These are phyloP conservation scores for Tephrocybe sp. DNA, from an alignment of 768 basidiomycete genomes.

Conservation along the genomic window DNA sequence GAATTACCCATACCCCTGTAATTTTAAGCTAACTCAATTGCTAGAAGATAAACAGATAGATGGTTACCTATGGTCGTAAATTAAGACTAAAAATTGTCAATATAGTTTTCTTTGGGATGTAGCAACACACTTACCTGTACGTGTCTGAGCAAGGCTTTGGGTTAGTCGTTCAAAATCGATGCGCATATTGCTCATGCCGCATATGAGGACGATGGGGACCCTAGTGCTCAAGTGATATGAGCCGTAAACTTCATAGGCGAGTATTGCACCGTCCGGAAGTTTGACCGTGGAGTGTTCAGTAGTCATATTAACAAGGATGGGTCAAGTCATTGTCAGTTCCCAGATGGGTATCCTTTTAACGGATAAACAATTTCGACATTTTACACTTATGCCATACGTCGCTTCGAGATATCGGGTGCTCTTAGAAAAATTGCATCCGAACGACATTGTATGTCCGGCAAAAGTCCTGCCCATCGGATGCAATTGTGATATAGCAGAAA, in stretches of 20 bases:
- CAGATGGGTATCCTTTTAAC: slow-evolving; percentile 4
- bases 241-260: slow-evolving; percentile 46
- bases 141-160: slow-evolving; percentile 30
- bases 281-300: slow-evolving; percentile 23
- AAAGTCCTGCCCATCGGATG: slow-evolving; percentile 1
- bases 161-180: slow-evolving; percentile 41
- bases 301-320: too few relatives aligned
- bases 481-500: slow-evolving; percentile 6
- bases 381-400: slow-evolving; percentile 9
- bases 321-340: too few relatives aligned
- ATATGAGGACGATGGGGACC: slow-evolving; percentile 41
- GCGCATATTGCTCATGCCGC: slow-evolving; percentile 38
- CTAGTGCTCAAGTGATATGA: slow-evolving; percentile 28
- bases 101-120: too few relatives aligned
- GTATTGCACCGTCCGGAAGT: slow-evolving; percentile 42
- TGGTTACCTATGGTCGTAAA: slow-evolving; percentile 42
- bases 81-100: slow-evolving; percentile 32
- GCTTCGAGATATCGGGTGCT: slow-evolving; percentile 8
- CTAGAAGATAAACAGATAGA: neutral
- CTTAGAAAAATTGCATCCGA: slow-evolving; percentile 14
- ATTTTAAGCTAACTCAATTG: neutral
- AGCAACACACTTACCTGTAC: slow-evolving; percentile 41
- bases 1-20: slow-evolving; percentile 49
- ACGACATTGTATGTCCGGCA: neutral
- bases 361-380: neutral